Percentiles rank a stretch among this genome's conserved stretches.
Evolutionary conservation across 106 monocot species (phyloP).

Genomic region (Phalaenopsis equestris): DNA sequence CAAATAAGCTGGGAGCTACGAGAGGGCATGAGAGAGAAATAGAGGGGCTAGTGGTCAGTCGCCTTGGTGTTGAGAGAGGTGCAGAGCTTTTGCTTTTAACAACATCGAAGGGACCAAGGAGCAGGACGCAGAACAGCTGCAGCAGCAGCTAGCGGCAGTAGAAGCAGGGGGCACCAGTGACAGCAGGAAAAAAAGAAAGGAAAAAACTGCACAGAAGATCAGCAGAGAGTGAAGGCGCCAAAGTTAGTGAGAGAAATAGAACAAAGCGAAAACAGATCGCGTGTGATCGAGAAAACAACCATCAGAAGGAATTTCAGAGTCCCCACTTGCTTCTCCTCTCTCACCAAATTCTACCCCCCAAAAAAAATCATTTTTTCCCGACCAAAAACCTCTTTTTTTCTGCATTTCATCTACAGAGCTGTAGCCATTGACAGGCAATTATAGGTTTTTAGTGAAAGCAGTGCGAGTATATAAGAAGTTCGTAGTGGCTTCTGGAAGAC

Average conservation of each 20-base stretch:
- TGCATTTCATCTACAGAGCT: neutral
- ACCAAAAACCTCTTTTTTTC: neutral
- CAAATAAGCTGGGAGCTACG: too few relatives aligned
- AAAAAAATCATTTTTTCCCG: neutral
- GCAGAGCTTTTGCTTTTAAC: conserved; percentile 4
- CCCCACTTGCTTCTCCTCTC: neutral
- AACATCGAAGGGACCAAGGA: neutral
- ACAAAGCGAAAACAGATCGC: neutral
- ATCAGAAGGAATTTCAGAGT: conserved; percentile 34
- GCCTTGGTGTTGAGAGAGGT: neutral
- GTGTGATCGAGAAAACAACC: conserved; percentile 12
- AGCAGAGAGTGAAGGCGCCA: conserved; percentile 1
- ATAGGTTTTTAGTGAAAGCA: neutral
- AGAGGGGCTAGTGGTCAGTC: neutral
- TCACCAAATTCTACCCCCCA: too few relatives aligned
- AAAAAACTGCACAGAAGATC: neutral
- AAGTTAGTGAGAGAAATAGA: conserved; percentile 3
- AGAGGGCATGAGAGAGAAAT: neutral
- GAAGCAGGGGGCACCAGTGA: conserved; percentile 1
- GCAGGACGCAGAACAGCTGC: neutral
- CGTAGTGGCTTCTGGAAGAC: conserved; percentile 50
- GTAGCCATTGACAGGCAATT: neutral
- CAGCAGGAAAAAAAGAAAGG: neutral
- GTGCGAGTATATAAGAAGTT: neutral
- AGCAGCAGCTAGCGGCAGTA: neutral